phyloP scores from a whole-genome alignment of 345 rosid species.

The Firmiana major region DNA sequence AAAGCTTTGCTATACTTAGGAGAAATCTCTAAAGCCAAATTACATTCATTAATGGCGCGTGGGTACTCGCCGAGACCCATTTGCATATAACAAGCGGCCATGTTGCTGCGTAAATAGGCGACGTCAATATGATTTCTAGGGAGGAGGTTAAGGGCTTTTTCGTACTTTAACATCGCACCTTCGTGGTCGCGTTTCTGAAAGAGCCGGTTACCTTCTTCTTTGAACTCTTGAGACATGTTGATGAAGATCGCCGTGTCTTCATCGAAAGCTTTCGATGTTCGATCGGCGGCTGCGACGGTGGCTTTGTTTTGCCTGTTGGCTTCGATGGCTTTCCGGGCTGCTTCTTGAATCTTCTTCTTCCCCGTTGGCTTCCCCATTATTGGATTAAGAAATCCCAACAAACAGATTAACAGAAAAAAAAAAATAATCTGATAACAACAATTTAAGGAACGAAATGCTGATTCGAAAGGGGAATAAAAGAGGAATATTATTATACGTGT shows the following conservation, averaged over 20 bases:
- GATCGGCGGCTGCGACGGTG: constrained; percentile 27
- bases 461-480: background rate
- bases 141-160: constrained; percentile 87
- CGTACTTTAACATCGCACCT: constrained; percentile 92
- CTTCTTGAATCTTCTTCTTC: constrained; percentile 60
- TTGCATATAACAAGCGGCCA: constrained; percentile 96
- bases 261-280: constrained; percentile 69
- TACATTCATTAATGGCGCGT: constrained; percentile 82
- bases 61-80: constrained; percentile 97
- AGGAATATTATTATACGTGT: background rate
- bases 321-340: constrained; percentile 29
- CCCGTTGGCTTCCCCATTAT: constrained; percentile 93
- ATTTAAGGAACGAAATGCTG: background rate
- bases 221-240: constrained; percentile 83
- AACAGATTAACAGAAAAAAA: background rate
- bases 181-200: constrained; percentile 85
- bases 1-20: constrained; percentile 89
- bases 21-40: constrained; percentile 79
- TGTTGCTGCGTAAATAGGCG: constrained; percentile 70
- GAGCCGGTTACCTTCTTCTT: constrained; percentile 92
- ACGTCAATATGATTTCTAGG: constrained; percentile 78
- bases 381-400: background rate
- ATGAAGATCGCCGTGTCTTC: constrained; percentile 93
- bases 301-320: constrained; percentile 39
- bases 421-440: background rate